Percentiles rank a stretch among this genome's conserved stretches.
Evolutionary conservation across 2,329 filamentous ascomycete species (phyloP).

Genomic region (Periconia digitata): DNA sequence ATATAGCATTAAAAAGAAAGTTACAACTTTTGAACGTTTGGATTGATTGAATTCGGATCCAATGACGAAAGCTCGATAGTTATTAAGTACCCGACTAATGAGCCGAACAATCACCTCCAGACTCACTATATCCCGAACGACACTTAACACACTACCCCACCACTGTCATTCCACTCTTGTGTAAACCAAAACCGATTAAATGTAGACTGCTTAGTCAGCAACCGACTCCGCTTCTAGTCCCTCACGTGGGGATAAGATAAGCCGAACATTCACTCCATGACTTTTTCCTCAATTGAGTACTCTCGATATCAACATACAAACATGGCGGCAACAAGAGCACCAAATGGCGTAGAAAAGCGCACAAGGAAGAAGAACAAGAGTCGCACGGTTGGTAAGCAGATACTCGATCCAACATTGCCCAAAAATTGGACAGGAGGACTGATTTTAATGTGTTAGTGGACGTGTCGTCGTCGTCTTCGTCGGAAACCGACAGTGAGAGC

Average conservation of each 20-base stretch:
- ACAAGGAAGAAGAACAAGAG: constrained; percentile 33
- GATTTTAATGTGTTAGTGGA: constrained; percentile 14
- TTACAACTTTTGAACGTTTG: too few species aligned
- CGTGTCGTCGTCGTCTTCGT: constrained; percentile 36
- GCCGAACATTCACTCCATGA: constrained; percentile 20
- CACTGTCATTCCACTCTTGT: too few species aligned
- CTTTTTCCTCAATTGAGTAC: constrained; percentile 16
- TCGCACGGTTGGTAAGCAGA: constrained; percentile 28
- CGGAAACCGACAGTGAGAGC: constrained; percentile 25
- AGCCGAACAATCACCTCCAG: too few species aligned
- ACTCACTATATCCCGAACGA: too few species aligned
- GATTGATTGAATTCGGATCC: too few species aligned
- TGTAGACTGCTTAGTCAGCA: background rate
- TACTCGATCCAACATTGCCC: background rate
- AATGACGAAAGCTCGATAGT: too few species aligned
- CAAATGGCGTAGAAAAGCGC: constrained; percentile 22
- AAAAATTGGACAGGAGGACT: background rate
- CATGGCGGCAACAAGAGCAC: constrained; percentile 25
- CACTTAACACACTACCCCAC: too few species aligned
- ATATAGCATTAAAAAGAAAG: too few species aligned
- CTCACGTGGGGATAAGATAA: constrained; percentile 34
- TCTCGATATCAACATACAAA: constrained; percentile 8
- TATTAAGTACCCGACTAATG: too few species aligned
- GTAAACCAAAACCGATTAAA: too few species aligned
- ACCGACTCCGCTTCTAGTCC: background rate